Evolutionary conservation across 1,284 basidiomycete genomes (phyloP), one percentile per base, ranked within the genome.

Genomic region (Ceratobasidium sp.): DNA sequence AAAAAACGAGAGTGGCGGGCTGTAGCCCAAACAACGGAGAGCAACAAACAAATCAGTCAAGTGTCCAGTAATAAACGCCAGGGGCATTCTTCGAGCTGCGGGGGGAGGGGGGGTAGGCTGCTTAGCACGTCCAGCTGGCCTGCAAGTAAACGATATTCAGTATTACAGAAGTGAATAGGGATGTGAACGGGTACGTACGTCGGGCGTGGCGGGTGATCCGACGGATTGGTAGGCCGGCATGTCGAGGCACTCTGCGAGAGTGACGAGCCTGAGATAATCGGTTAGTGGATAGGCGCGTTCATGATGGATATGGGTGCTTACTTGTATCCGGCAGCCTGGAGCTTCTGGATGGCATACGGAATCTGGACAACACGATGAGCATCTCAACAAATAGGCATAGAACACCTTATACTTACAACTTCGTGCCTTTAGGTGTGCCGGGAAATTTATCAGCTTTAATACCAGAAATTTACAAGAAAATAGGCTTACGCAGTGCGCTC

Each of bases 191-290:
- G n/a, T n/a, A 72, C 69, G 8, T 53, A 72, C 69, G 29, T 60
- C 69, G 48, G 45, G 69, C 1, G 44, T 71, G 47, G 48, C 56
- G 22, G 66, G 66, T n/a, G 56, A 24, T 31, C n/a, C 48, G 29
- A 56, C 47, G 51, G 54, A 66, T 36, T 67, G 74, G 57, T 75
- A 75, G n/a, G 74, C 36, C 1, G 44, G 51, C 48, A 27, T 9
- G 47, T 53, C 74, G 31, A 75, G 74, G 57, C 74, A 75, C 48
- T 75, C 74, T n/a, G 69, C 56, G 57, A 72, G 33, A 7, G 69
- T 72, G 17, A 72, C 69, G 27, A 72, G 56, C 56, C 60, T 63
- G 33, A 63, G 36, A 17, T 51, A 24, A 19, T 22, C 6, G 33
- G 7, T 27, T 45, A 24, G 41, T 45, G 5, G 17, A 14, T 27